These are phyloP conservation scores for Tylopilus vinaceipallidus DNA, from an alignment of 768 basidiomycete species.

Conservation along the genomic window DNA sequence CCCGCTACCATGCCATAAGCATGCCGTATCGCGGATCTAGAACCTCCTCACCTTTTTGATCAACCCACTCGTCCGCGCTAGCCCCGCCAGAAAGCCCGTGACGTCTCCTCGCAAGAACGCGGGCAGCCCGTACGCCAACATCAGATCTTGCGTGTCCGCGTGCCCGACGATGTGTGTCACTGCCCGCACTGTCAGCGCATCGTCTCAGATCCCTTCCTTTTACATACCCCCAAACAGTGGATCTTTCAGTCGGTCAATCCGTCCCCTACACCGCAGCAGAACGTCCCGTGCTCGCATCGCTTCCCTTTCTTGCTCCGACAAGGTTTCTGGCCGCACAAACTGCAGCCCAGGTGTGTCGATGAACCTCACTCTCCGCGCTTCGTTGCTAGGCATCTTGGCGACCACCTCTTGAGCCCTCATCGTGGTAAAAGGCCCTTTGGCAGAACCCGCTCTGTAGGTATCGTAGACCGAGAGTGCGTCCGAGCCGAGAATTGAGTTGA, in stretches of 20 bases:
- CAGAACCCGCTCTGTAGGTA: constrained; percentile 42
- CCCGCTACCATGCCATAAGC: constrained; percentile 48
- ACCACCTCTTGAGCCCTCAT: constrained; percentile 65
- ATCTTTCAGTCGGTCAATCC: constrained; percentile 84
- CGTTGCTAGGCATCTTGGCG: constrained; percentile 43
- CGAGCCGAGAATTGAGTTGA: constrained; percentile 71
- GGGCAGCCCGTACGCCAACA: constrained; percentile 84
- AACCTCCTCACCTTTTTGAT: constrained; percentile 64
- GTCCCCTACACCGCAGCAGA: constrained; percentile 73
- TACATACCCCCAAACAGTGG: constrained; percentile 64
- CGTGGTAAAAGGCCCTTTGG: constrained; percentile 63
- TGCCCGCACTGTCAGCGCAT: constrained; percentile 29
- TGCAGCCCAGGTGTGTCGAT: constrained; percentile 87
- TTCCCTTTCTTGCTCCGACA: constrained; percentile 33
- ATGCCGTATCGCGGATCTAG: background rate
- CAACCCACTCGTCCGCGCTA: constrained; percentile 73
- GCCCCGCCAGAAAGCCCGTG: constrained; percentile 68
- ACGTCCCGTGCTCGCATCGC: constrained; percentile 57
- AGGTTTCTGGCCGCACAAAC: constrained; percentile 40
- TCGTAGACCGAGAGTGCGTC: constrained; percentile 56
- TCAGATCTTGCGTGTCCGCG: constrained; percentile 76
- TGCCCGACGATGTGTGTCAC: constrained; percentile 68
- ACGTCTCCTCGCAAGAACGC: constrained; percentile 70
- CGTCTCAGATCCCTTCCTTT: background rate
- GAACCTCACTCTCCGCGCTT: constrained; percentile 47